Percentiles rank a stretch among this genome's conserved stretches.
Evolutionary conservation across 768 basidiomycete species (phyloP).

Genomic region (Suillus brevipes): DNA sequence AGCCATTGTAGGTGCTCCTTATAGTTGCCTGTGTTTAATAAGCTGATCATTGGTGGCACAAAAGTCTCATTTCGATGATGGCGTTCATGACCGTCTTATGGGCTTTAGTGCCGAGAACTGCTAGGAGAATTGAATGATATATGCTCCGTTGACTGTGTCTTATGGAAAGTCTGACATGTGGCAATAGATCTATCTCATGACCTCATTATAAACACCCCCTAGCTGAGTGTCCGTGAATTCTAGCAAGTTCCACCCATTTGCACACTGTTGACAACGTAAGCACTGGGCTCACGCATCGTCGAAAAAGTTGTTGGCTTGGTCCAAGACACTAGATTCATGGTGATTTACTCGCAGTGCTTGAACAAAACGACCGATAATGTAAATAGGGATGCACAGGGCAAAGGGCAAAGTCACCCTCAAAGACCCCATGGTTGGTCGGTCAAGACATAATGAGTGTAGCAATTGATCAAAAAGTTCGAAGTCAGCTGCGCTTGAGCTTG

Average conservation of each 20-base stretch:
- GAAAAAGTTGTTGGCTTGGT: no score
- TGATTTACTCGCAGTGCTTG: no score
- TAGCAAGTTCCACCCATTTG: background rate
- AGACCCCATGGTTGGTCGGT: no score
- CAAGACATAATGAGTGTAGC: no score
- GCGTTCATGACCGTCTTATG: conserved; percentile 41
- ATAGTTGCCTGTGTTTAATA: background rate
- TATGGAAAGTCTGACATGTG: background rate
- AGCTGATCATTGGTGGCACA: background rate
- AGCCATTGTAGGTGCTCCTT: conserved; percentile 44
- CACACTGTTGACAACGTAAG: no score
- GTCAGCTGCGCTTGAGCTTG: no score
- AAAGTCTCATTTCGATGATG: conserved; percentile 42
- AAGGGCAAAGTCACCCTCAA: no score
- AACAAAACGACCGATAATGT: no score
- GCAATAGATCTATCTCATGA: background rate
- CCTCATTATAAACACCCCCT: background rate
- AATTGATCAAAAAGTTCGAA: no score
- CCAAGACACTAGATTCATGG: no score
- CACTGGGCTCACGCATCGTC: no score
- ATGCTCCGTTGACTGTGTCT: background rate
- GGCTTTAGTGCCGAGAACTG: conserved; percentile 39
- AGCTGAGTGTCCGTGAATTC: background rate
- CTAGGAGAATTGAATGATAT: conserved; percentile 1
- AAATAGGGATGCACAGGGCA: no score